Base-by-base conservation (phyloP, 148 eudicot species). In the Vaccinium corymbosum region DNA sequence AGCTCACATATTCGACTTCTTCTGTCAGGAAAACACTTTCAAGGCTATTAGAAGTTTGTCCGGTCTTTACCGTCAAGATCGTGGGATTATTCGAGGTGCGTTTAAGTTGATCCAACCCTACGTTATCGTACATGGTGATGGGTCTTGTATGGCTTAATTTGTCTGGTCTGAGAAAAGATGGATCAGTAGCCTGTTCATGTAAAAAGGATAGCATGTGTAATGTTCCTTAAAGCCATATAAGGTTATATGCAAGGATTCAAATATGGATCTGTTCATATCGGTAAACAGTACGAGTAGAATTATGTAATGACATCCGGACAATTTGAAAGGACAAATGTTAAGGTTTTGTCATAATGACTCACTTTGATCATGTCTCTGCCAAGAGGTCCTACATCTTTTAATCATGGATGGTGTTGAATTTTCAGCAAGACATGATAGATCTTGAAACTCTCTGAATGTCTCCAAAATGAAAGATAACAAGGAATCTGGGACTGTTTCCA, bases 341-440 rank as follows among this genome's bases (percentile, higher is more conserved):
- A 48, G 59, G 83, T 64, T 66, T 66, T 80, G 74, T 42, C 76
- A 81, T 81, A 68, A 68, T 81, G 76, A 68, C 76, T 68, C 25
- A 27, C 13, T 48, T 66, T 81, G 75, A 66, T 35, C 76, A 68
- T 66, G 70, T 56, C 61, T 81, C 22, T 16, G 22, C 76, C 32
- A 81, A 49, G 25, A 81, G 83, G 83, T 68, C 83, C 83, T 81
- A 81, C 83, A 27, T 48, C 78, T 74, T 74, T 74, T 74, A 27
- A 25, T 68, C 73, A 68, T 19, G 49, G 14, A 38, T 12, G 13
- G 49, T 22, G 29, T 46, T 80, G 73, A 62, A 46, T 70, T 80
- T 80, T 80, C 55, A 20, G 38, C 53, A 13, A 48, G 74, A 80
- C 62, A 62, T 42, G 74, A 80, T 61, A 46, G n/a, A 56, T 46